Evolutionary conservation across 768 basidiomycete species (phyloP).

Genomic region (Leccinum olivaceopallidum): DNA sequence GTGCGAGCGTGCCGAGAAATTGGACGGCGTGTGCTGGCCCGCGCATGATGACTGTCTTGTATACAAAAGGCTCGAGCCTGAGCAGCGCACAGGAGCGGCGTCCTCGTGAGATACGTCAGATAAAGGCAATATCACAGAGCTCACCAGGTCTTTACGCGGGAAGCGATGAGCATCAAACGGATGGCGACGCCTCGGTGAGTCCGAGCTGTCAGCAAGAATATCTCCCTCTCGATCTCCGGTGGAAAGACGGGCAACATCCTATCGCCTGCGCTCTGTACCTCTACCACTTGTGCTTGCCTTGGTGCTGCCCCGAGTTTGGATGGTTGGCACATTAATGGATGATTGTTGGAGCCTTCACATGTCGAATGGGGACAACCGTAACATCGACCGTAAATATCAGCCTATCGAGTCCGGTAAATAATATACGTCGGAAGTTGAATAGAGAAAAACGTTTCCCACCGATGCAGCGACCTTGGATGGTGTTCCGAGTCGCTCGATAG

Average conservation of each 20-base stretch:
- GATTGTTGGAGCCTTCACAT: no score
- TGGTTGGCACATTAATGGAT: neutral
- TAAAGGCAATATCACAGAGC: neutral
- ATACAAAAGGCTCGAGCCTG: slow-evolving; percentile 26
- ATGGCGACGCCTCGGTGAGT: slow-evolving; percentile 12
- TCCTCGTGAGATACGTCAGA: neutral
- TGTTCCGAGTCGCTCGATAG: no score
- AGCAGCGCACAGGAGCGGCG: neutral
- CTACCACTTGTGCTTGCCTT: neutral
- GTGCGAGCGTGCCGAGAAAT: slow-evolving; percentile 14
- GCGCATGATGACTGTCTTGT: slow-evolving; percentile 20
- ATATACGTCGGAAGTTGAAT: no score
- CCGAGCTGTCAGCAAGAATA: slow-evolving; percentile 18
- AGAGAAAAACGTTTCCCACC: no score
- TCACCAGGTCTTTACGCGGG: slow-evolving; percentile 18
- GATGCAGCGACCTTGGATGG: no score
- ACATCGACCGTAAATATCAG: no score
- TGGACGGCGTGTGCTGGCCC: slow-evolving; percentile 5
- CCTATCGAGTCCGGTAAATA: no score
- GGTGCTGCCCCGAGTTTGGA: neutral
- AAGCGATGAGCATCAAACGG: slow-evolving; percentile 21
- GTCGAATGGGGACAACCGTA: no score
- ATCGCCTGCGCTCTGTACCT: neutral
- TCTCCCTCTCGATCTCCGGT: slow-evolving; percentile 20
- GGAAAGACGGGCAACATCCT: slow-evolving; percentile 14